A percentile compares a stretch with the other conserved stretches of the same genome.
Conservation (phyloP, 257 asterid species). For the Marsdenia floribunda region DNA sequence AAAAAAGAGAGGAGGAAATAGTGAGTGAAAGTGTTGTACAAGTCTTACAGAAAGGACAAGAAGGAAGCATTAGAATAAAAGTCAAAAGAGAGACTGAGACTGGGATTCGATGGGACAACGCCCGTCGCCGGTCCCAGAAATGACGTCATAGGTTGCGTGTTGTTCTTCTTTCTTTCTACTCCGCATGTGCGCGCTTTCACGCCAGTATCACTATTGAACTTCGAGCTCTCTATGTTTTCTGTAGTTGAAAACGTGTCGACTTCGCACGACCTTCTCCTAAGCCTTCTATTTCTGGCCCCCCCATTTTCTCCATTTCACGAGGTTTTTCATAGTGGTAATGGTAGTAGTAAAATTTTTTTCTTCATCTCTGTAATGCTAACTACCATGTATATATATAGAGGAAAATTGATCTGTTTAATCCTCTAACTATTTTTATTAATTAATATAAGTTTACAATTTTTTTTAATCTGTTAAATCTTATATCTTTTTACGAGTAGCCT, state of each 20-base stretch:
- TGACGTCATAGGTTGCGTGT: constrained; percentile 25
- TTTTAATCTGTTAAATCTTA: no score
- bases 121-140: not conserved
- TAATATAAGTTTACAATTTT: no score
- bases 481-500: no score
- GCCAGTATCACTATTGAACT: constrained; percentile 9
- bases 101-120: constrained; percentile 26
- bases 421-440: no score
- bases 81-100: constrained; percentile 10
- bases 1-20: not conserved
- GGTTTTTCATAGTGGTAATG: no score
- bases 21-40: no score
- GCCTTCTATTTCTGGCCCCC: not conserved
- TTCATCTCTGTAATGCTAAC: no score
- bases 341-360: no score
- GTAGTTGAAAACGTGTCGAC: constrained; percentile 1
- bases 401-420: no score
- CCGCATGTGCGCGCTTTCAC: constrained; percentile 11
- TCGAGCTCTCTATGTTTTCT: not conserved
- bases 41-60: not conserved
- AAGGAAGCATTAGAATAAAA: constrained; percentile 6
- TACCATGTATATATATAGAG: no score
- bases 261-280: not conserved
- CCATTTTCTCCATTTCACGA: not conserved
- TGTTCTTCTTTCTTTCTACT: not conserved